phyloP scores from a whole-genome alignment of 2,329 filamentous ascomycete genomes.

The Stagonosporopsis rhizophila region DNA sequence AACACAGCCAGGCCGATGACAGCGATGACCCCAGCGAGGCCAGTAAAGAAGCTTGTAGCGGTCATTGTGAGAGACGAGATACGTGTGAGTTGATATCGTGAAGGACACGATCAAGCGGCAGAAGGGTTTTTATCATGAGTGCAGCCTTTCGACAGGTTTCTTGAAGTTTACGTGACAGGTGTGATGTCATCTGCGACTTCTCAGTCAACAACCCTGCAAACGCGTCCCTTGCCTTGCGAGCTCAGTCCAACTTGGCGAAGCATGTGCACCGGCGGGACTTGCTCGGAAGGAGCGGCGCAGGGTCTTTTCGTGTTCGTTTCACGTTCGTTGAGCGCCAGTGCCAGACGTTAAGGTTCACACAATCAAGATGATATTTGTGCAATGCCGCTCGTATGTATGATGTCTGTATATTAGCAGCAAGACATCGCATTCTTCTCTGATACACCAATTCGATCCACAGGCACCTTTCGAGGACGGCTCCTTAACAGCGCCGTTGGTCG shows the following conservation, averaged over 20 bases:
- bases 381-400: neutral
- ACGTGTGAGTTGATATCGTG: neutral
- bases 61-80: conserved; percentile 31
- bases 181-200: conserved; percentile 15
- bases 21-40: conserved; percentile 45
- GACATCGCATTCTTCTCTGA: neutral
- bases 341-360: conserved; percentile 3
- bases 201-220: conserved; percentile 7
- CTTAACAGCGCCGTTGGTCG: neutral
- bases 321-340: conserved; percentile 2
- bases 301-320: conserved; percentile 16
- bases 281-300: conserved; percentile 15
- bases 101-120: neutral
- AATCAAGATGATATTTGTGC: conserved; percentile 8
- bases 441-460: neutral
- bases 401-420: conserved; percentile 1
- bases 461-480: neutral
- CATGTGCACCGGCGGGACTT: conserved; percentile 10
- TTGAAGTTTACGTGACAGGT: neutral
- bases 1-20: conserved; percentile 51
- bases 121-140: neutral
- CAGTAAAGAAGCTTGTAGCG: conserved; percentile 40
- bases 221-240: conserved; percentile 6
- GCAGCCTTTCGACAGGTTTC: conserved; percentile 6
- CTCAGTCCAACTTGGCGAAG: conserved; percentile 8